A percentile compares a stretch with the other conserved stretches of the same genome.
Evolutionary conservation across 192 early-diverging fungal genomes (phyloP).

Genomic region (Physocladia obscura): DNA sequence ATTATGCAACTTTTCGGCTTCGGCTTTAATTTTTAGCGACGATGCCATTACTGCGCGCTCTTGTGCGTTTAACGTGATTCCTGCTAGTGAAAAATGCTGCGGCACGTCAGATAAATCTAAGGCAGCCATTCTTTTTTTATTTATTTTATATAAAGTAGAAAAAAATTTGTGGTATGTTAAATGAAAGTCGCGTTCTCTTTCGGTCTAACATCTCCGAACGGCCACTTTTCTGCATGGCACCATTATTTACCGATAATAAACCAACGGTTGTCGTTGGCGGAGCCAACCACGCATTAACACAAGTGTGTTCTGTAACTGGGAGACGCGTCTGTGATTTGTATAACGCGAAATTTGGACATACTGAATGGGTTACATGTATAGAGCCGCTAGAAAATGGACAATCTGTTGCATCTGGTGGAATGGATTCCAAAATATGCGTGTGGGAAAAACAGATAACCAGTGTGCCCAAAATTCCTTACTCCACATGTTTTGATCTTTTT

Average conservation of each 20-base stretch:
- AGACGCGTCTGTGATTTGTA: background rate
- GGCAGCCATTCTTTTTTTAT: slow-evolving; percentile 36
- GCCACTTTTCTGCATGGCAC: slow-evolving; percentile 21
- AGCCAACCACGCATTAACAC: slow-evolving; percentile 15
- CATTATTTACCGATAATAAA: background rate
- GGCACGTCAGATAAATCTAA: slow-evolving; percentile 37
- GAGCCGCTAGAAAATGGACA: background rate
- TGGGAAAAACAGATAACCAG: slow-evolving; percentile 3
- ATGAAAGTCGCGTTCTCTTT: background rate
- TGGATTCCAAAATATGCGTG: slow-evolving; percentile 24
- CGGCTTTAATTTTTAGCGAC: slow-evolving; percentile 49
- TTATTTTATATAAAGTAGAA: background rate
- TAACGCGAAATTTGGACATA: slow-evolving; percentile 14
- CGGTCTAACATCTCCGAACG: slow-evolving; percentile 12
- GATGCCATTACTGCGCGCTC: slow-evolving; percentile 46
- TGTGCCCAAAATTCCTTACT: background rate
- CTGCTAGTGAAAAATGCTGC: slow-evolving; percentile 44
- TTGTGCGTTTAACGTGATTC: slow-evolving; percentile 56
- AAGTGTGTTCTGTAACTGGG: background rate
- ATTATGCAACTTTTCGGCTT: slow-evolving; percentile 51
- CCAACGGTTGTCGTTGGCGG: slow-evolving; percentile 10
- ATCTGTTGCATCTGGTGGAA: slow-evolving; percentile 17
- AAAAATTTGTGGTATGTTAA: background rate
- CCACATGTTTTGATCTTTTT: slow-evolving; percentile 8
- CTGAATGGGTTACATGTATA: slow-evolving; percentile 30